Percentiles rank a stretch among this genome's conserved stretches.
phyloP scores from a whole-genome alignment of 2,329 filamentous ascomycete species.

The Talaromyces albobiverticillius region DNA sequence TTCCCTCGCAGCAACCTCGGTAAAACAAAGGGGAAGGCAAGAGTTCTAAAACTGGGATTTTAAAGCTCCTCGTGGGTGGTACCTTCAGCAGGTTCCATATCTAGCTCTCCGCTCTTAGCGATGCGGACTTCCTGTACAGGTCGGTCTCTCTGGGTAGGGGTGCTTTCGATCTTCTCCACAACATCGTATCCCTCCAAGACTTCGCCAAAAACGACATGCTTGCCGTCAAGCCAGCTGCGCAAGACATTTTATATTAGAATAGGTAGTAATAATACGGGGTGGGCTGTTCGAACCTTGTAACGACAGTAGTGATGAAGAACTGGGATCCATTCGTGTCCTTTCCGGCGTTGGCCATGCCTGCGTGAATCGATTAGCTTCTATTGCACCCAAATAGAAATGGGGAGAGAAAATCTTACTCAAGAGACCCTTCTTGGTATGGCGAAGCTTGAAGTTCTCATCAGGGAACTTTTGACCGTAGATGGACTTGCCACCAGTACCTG shows the following conservation, averaged over 20 bases:
- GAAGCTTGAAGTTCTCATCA: conserved; percentile 71
- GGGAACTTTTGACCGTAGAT: conserved; percentile 66
- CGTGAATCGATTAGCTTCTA: conserved; percentile 14
- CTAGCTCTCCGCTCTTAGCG: conserved; percentile 62
- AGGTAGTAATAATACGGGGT: neutral
- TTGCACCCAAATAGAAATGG: neutral
- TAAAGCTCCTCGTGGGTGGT: conserved; percentile 66
- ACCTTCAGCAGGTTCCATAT: conserved; percentile 57
- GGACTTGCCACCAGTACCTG: conserved; percentile 64
- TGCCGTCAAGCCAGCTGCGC: conserved; percentile 58
- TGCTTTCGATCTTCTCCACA: conserved; percentile 64
- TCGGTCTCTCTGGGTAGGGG: conserved; percentile 58
- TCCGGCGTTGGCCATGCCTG: conserved; percentile 65
- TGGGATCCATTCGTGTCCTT: conserved; percentile 65
- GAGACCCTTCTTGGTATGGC: conserved; percentile 63
- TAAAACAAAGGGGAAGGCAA: neutral
- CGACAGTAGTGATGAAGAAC: conserved; percentile 65
- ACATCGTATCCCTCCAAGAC: conserved; percentile 66
- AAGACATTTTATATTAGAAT: neutral
- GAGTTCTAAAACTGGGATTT: conserved; percentile 22
- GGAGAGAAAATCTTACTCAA: conserved; percentile 52
- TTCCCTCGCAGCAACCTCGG: conserved; percentile 21
- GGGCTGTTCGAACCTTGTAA: conserved; percentile 46
- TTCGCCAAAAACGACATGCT: conserved; percentile 67
- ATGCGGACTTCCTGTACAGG: conserved; percentile 61